A percentile compares a stretch with the other conserved stretches of the same genome.
phyloP scores from a whole-genome alignment of 805 yeast genomes.

The Ogataea trehalophila region DNA sequence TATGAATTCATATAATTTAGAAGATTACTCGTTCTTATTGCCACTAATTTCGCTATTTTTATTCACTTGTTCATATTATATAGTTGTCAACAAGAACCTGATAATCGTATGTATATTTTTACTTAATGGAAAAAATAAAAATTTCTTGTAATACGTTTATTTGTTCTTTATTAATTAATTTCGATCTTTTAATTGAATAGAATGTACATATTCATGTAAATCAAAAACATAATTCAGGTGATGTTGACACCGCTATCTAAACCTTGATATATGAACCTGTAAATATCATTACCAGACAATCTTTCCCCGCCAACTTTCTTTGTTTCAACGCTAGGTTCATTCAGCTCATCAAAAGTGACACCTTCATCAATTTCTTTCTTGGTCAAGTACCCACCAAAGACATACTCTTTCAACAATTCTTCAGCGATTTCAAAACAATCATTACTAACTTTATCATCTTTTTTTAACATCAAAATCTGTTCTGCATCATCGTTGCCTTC shows the following conservation, averaged over 20 bases:
- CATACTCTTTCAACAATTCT: conserved; percentile 48
- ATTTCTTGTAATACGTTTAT: no score
- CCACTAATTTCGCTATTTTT: no score
- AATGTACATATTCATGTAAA: neutral
- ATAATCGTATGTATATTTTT: no score
- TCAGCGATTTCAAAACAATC: conserved; percentile 61
- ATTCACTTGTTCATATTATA: no score
- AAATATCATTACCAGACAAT: conserved; percentile 33
- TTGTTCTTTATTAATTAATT: no score
- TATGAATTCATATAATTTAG: no score
- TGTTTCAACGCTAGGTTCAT: conserved; percentile 21
- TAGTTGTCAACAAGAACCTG: no score
- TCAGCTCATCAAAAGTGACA: conserved; percentile 22
- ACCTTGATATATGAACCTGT: conserved; percentile 45
- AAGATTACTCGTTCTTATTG: no score
- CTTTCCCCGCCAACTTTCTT: conserved; percentile 12
- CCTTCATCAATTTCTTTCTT: conserved; percentile 41
- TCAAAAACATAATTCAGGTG: neutral
- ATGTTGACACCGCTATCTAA: conserved; percentile 18
- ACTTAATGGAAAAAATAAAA: no score
- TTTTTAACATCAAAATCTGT: conserved; percentile 23
- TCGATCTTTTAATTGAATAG: no score
- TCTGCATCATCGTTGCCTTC: neutral
- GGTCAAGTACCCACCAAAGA: conserved; percentile 58
- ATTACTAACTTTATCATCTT: conserved; percentile 62